Percentiles rank a stretch among this genome's conserved stretches.
phyloP scores from a whole-genome alignment of 2,329 filamentous ascomycete genomes.

The Fusarium duplospermum region DNA sequence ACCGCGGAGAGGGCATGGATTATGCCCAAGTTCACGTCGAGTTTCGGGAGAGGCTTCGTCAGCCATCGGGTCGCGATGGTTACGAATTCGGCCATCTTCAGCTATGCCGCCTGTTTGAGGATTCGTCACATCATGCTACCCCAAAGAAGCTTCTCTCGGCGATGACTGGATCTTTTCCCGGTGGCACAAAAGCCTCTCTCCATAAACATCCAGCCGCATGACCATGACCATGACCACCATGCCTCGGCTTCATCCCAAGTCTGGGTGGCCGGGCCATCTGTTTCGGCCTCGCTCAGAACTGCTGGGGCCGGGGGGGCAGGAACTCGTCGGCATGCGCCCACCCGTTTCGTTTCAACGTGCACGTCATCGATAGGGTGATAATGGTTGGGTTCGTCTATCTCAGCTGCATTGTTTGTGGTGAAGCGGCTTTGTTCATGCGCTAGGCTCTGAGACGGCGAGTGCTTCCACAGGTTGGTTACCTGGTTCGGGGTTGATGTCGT shows the following conservation, averaged over 20 bases:
- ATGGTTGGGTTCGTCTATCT: constrained; percentile 3
- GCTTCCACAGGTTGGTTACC: not conserved
- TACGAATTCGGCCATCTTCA: not conserved
- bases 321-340: constrained; percentile 16
- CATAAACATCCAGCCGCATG: constrained; percentile 12
- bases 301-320: not conserved
- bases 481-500: not conserved
- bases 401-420: not conserved
- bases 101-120: constrained; percentile 4
- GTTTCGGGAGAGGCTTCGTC: not conserved
- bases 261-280: constrained; percentile 15
- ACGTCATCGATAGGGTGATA: constrained; percentile 4
- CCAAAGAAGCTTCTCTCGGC: not conserved
- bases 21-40: not conserved
- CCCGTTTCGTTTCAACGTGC: constrained; percentile 25
- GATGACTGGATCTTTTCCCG: constrained; percentile 5
- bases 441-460: not conserved
- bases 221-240: not conserved
- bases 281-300: constrained; percentile 23
- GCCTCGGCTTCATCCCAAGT: not conserved
- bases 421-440: not conserved
- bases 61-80: not conserved
- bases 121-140: constrained; percentile 20
- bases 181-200: constrained; percentile 15
- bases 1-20: not conserved